Percentiles rank a stretch among this genome's conserved stretches.
Evolutionary conservation across 2,329 filamentous ascomycete genomes (phyloP).

Genomic region (Cercospora zeae-maydis): DNA sequence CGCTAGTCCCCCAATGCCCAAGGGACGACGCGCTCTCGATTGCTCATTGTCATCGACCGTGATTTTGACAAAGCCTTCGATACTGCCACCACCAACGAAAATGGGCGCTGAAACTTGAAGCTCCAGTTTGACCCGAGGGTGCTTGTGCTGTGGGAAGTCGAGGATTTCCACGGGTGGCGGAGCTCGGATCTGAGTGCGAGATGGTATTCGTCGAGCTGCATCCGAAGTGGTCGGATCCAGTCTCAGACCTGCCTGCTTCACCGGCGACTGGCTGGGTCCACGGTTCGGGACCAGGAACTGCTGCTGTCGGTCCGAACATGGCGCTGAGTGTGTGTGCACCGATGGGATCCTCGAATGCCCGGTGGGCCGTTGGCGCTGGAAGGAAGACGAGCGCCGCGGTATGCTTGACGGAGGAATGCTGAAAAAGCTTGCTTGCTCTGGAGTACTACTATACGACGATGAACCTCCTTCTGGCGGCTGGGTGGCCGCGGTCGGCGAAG

Average conservation of each 20-base stretch:
- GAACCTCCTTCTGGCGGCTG: conserved; percentile 23
- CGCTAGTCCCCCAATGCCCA: conserved; percentile 50
- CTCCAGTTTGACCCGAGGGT: conserved; percentile 49
- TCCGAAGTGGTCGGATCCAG: conserved; percentile 45
- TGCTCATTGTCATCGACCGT: conserved; percentile 48
- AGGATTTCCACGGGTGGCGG: conserved; percentile 48
- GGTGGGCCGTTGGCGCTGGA: conserved; percentile 1
- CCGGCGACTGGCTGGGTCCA: conserved; percentile 48
- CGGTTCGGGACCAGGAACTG: conserved; percentile 41
- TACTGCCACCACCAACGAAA: conserved; percentile 54
- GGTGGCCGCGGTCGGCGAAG: neutral
- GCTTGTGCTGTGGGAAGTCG: conserved; percentile 48
- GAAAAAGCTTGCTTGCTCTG: conserved; percentile 45
- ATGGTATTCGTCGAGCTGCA: conserved; percentile 43
- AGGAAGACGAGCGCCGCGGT: conserved; percentile 47
- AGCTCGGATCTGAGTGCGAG: conserved; percentile 49
- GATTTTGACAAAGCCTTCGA: conserved; percentile 51
- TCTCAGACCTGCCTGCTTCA: conserved; percentile 43
- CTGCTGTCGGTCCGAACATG: conserved; percentile 5
- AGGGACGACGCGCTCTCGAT: conserved; percentile 41
- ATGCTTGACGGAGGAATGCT: conserved; percentile 46
- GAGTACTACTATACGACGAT: conserved; percentile 35
- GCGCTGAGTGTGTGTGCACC: conserved; percentile 14
- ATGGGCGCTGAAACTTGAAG: conserved; percentile 50
- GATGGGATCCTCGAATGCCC: conserved; percentile 25